phyloP scores from a whole-genome alignment of 176 grass and related monocot species.

The Musa beccarii region DNA sequence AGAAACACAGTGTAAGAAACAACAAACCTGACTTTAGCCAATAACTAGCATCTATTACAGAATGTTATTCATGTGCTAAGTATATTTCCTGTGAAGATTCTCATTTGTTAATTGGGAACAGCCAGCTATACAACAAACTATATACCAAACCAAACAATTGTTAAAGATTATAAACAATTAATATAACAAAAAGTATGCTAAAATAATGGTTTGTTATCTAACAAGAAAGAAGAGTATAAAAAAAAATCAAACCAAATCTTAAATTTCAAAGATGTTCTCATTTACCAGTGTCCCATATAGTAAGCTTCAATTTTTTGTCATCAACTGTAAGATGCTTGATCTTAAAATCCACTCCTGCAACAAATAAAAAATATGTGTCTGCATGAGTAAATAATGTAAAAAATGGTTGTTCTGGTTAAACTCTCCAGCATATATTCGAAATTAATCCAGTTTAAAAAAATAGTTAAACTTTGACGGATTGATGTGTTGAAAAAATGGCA shows the following conservation, averaged over 20 bases:
- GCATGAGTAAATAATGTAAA: not conserved
- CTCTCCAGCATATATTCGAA: not conserved
- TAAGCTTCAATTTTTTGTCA: conserved; percentile 84
- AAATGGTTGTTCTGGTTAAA: not conserved
- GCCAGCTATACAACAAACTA: not conserved
- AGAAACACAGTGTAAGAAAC: too few species aligned
- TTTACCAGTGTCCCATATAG: conserved; percentile 97
- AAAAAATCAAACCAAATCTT: not conserved
- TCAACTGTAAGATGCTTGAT: conserved; percentile 71
- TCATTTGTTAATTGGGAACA: not conserved
- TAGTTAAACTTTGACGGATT: not conserved
- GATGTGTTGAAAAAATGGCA: not conserved
- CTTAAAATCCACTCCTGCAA: conserved; percentile 86
- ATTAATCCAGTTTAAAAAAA: not conserved
- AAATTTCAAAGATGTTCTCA: not conserved
- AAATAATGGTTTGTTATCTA: not conserved
- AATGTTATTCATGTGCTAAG: too few species aligned
- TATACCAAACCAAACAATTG: not conserved
- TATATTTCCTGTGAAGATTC: too few species aligned
- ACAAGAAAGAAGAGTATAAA: not conserved
- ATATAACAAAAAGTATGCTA: not conserved
- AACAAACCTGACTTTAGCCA: too few species aligned
- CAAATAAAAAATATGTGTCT: not conserved
- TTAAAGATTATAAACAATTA: not conserved
- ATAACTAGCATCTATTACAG: too few species aligned